phyloP scores from a whole-genome alignment of 768 basidiomycete species.

The Tulasnella sp. region DNA sequence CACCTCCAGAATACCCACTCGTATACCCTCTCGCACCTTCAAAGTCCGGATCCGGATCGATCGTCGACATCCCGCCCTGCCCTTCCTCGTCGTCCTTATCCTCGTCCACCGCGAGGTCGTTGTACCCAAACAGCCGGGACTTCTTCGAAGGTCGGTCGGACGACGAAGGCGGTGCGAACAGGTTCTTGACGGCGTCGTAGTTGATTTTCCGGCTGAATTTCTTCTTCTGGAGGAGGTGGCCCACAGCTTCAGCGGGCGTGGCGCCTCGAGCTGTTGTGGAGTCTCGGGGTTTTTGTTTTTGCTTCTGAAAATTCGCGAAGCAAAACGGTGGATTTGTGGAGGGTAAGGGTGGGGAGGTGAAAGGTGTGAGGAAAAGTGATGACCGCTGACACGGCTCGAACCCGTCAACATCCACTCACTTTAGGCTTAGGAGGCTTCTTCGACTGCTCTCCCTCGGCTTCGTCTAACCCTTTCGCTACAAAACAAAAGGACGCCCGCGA shows the following conservation, averaged over 20 bases:
- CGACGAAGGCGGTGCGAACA: slow-evolving; percentile 35
- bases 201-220: slow-evolving; percentile 86
- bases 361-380: slow-evolving; percentile 2
- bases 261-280: slow-evolving; percentile 55
- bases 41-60: neutral
- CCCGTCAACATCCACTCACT: slow-evolving; percentile 22
- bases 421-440: slow-evolving; percentile 37
- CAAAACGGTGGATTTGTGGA: neutral
- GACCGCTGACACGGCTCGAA: slow-evolving; percentile 39
- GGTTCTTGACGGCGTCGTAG: slow-evolving; percentile 74
- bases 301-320: slow-evolving; percentile 36
- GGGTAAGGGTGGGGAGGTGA: neutral
- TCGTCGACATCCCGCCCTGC: slow-evolving; percentile 2
- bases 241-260: slow-evolving; percentile 67
- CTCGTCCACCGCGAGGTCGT: slow-evolving; percentile 13
- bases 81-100: slow-evolving; percentile 17
- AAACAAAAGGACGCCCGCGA: slow-evolving; percentile 4
- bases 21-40: neutral
- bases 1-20: neutral
- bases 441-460: slow-evolving; percentile 26
- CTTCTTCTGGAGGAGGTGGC: slow-evolving; percentile 67
- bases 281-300: slow-evolving; percentile 67
- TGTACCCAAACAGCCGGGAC: neutral
- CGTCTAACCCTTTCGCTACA: slow-evolving; percentile 58
- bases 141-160: neutral